Evolutionary conservation across 2,329 filamentous ascomycete species (phyloP).

Genomic region (Xylaria sp.): DNA sequence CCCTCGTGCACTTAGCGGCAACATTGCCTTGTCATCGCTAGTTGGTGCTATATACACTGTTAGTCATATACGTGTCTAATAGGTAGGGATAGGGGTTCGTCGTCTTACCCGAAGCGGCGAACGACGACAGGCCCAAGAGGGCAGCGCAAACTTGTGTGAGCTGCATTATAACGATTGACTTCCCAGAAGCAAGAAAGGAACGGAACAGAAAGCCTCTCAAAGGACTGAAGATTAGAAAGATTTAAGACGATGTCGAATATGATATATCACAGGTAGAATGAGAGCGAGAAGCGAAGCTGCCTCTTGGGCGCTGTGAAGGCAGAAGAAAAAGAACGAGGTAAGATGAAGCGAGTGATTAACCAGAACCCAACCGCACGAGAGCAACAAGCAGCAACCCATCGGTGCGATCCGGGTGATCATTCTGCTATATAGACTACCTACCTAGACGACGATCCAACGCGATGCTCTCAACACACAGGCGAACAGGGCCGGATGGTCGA

Average conservation of each 20-base stretch:
- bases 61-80: constrained; percentile 12
- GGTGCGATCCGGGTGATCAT: constrained; percentile 17
- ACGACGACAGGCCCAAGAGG: constrained; percentile 27
- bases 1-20: constrained; percentile 18
- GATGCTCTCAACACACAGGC: neutral
- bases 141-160: constrained; percentile 23
- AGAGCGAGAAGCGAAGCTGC: constrained; percentile 22
- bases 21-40: constrained; percentile 22
- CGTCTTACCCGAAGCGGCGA: constrained; percentile 28
- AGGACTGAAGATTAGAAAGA: constrained; percentile 25
- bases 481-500: constrained; percentile 21
- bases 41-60: constrained; percentile 28
- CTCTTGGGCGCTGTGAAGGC: constrained; percentile 19
- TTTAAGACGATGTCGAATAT: constrained; percentile 13
- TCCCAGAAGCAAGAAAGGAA: constrained; percentile 33
- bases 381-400: constrained; percentile 22
- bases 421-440: constrained; percentile 22
- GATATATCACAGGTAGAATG: constrained; percentile 8
- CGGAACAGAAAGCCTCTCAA: constrained; percentile 31
- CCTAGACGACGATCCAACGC: constrained; percentile 23
- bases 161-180: constrained; percentile 25
- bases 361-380: constrained; percentile 22
- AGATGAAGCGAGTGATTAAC: constrained; percentile 21
- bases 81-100: neutral
- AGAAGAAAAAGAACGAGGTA: constrained; percentile 5